Evolutionary conservation across 78 protist species (phyloP), one percentile per base, ranked within the genome.

Genomic region (Cavenderia fasciculata): DNA sequence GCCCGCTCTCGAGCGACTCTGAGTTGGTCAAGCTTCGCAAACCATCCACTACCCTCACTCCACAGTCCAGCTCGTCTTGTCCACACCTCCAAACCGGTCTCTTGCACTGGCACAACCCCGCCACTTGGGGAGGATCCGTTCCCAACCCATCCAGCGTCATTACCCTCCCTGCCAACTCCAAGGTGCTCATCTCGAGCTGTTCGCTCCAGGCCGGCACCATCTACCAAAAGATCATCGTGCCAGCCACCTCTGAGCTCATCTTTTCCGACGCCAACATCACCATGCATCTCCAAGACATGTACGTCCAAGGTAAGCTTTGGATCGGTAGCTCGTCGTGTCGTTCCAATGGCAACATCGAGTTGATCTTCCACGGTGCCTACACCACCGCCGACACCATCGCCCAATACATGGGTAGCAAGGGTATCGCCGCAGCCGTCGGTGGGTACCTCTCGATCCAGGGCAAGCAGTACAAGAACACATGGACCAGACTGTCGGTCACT

Each of bases 401-500:
- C 12, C 25, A 40, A 4, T 23, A n/a, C 18, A 47, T 63, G 38
- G 86, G 90, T 7, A 65, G 69, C 0, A 88, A 88, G 19, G 94
- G 94, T 77, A 88, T 88, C 21, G 86, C 71, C n/a, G 94, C 77
- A 3, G 41, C 72, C 14, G 10, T 65, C 3, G 11, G 57, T 52
- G 94, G 94, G 7, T 75, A 49, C 18, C 47, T 68, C 11, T 29
- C 47, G 18, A 51, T 88, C 3, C 94, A 88, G 38, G 94, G 87
- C 4, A 71, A 88, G 36, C 94, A 86, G 36, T 86, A 86, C 38
- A 74, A 71, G 46, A 34, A 54, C 27, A 84, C 96, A 43, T 94
- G 96, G 96, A 73, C 86, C 29, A 72, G 62, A 75, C 29, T 94
- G 34, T 49, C 94, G 2, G 89, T 74, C 2, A 74, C 92, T 21